phyloP scores from a whole-genome alignment of 352 stramenopile genomes.

The Phytophthora idaei region DNA sequence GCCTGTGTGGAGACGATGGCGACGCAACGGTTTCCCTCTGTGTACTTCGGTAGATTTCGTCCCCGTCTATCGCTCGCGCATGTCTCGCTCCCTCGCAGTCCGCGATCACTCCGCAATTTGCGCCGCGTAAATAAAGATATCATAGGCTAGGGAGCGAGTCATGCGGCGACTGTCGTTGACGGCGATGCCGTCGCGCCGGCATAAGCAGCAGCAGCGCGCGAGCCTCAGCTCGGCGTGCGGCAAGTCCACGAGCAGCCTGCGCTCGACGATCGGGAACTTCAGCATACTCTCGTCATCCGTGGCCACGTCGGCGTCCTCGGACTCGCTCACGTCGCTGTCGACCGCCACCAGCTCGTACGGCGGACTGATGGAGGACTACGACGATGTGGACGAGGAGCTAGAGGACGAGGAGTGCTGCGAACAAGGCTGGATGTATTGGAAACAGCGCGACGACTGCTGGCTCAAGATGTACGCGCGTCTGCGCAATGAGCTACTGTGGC shows the following conservation, averaged over 20 bases:
- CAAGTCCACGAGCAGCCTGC: constrained; percentile 33
- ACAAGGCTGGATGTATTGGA: constrained; percentile 83
- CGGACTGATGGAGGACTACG: constrained; percentile 44
- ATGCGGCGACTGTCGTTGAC: constrained; percentile 46
- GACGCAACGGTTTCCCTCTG: constrained; percentile 6
- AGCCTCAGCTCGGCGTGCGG: constrained; percentile 17
- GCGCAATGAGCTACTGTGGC: constrained; percentile 71
- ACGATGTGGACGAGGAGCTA: constrained; percentile 30
- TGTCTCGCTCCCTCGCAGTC: constrained; percentile 5
- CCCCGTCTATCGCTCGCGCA: constrained; percentile 24
- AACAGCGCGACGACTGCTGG: constrained; percentile 64
- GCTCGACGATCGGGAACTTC: constrained; percentile 40
- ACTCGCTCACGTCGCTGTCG: constrained; percentile 42
- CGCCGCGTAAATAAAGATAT: constrained; percentile 6
- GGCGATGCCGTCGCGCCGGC: constrained; percentile 36
- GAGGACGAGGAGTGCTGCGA: constrained; percentile 35
- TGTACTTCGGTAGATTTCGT: constrained; percentile 6
- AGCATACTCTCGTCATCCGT: constrained; percentile 42
- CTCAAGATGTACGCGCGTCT: constrained; percentile 80
- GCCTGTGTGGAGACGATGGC: constrained; percentile 3
- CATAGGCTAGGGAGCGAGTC: background rate
- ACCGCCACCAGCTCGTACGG: constrained; percentile 63
- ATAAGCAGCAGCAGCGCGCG: constrained; percentile 29
- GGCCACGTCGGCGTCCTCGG: constrained; percentile 32
- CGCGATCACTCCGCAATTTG: constrained; percentile 37